Evolutionary conservation across 75 land plant genomes (phyloP).

Genomic region (Cryptomeria japonica): DNA sequence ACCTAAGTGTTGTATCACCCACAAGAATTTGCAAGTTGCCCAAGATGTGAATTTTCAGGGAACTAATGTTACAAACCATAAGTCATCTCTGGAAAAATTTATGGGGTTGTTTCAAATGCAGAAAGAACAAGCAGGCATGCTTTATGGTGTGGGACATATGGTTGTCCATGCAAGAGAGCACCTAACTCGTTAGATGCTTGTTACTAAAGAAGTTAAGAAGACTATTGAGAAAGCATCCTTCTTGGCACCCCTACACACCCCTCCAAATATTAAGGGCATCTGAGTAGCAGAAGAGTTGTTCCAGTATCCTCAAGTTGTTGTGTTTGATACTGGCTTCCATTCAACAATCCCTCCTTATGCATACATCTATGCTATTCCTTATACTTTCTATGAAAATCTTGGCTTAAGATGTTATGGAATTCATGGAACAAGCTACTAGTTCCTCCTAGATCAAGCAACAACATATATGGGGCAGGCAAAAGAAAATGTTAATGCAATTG

Average conservation of each 20-base stretch:
- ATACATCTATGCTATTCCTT: slow-evolving; percentile 41
- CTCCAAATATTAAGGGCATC: slow-evolving; percentile 50
- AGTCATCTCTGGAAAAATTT: slow-evolving; percentile 40
- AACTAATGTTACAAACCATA: slow-evolving; percentile 23
- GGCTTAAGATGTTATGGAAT: slow-evolving; percentile 42
- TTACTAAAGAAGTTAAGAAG: slow-evolving; percentile 40
- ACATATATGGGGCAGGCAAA: slow-evolving; percentile 21
- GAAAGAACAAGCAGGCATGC: slow-evolving; percentile 10
- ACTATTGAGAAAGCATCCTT: slow-evolving; percentile 36
- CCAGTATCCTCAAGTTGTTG: slow-evolving; percentile 48
- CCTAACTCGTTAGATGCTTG: slow-evolving; percentile 23
- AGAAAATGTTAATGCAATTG: slow-evolving; percentile 34
- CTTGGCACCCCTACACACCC: slow-evolving; percentile 51
- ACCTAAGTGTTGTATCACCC: slow-evolving; percentile 28
- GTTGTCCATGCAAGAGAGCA: slow-evolving; percentile 50
- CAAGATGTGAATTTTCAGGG: slow-evolving; percentile 34
- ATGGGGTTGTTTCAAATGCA: slow-evolving; percentile 37
- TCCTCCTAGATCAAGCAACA: slow-evolving; percentile 25
- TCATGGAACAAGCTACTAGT: slow-evolving; percentile 53
- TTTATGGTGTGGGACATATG: slow-evolving; percentile 45
- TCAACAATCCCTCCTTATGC: slow-evolving; percentile 39
- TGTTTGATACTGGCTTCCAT: slow-evolving; percentile 51
- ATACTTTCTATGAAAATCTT: slow-evolving; percentile 29
- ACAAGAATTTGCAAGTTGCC: slow-evolving; percentile 26
- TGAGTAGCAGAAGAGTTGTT: slow-evolving; percentile 47